These are phyloP conservation scores for Cicer judaicum DNA, from an alignment of 306 rosid species.

Conservation along the genomic window DNA sequence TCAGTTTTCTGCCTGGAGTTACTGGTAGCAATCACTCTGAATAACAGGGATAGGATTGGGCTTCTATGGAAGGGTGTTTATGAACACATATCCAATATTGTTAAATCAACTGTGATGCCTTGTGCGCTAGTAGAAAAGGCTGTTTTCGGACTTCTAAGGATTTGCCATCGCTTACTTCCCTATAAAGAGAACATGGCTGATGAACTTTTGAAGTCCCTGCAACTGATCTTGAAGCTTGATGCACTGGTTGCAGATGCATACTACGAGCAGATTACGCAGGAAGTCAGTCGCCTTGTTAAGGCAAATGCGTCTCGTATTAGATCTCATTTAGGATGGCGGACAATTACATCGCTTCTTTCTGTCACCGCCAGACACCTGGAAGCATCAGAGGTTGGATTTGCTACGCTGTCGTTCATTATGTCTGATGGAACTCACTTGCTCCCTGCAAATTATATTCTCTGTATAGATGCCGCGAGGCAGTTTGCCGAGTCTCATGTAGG, in stretches of 20 bases:
- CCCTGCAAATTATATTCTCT: constrained; percentile 79
- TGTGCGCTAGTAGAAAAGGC: constrained; percentile 95
- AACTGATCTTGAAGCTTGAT: constrained; percentile 94
- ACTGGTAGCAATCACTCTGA: constrained; percentile 90
- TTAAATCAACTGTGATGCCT: constrained; percentile 94
- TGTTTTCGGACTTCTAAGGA: constrained; percentile 92
- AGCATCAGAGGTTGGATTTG: constrained; percentile 95
- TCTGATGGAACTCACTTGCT: constrained; percentile 82
- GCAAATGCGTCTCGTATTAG: constrained; percentile 93
- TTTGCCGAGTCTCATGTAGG: constrained; percentile 99
- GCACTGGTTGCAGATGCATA: constrained; percentile 96
- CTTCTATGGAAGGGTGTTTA: constrained; percentile 97
- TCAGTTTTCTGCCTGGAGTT: constrained; percentile 96
- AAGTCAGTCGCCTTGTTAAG: constrained; percentile 94
- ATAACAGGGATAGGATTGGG: constrained; percentile 91
- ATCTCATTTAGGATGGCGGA: constrained; percentile 94
- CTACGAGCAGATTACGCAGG: constrained; percentile 95
- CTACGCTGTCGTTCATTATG: constrained; percentile 81
- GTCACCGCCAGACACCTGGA: constrained; percentile 86
- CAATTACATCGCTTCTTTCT: constrained; percentile 83
- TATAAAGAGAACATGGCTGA: constrained; percentile 95
- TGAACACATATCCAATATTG: constrained; percentile 90
- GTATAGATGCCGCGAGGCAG: constrained; percentile 84
- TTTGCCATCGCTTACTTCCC: constrained; percentile 97
- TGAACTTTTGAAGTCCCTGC: constrained; percentile 91